Percentiles rank a stretch among this genome's conserved stretches.
phyloP scores from a whole-genome alignment of 176 grass and related monocot genomes.

The Avena sativa region DNA sequence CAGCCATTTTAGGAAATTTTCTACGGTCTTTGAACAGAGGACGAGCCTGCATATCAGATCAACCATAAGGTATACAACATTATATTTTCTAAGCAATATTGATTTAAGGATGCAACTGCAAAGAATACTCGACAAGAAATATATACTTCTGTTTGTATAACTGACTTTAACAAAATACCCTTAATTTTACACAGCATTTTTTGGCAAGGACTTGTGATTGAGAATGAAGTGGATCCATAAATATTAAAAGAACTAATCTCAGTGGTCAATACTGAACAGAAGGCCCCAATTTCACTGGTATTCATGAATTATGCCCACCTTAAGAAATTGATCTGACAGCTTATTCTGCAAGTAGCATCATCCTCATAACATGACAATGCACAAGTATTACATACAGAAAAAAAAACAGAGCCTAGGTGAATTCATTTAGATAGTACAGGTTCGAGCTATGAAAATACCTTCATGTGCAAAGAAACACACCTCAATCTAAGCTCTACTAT shows the following conservation, averaged over 20 bases:
- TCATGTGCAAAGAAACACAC: neutral
- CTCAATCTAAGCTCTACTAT: neutral
- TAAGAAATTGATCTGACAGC: conserved; percentile 3
- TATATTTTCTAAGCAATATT: neutral
- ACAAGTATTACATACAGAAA: neutral
- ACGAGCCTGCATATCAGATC: conserved; percentile 80
- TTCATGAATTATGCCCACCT: conserved; percentile 11
- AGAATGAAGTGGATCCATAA: conserved; percentile 1
- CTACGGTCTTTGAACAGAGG: conserved; percentile 94
- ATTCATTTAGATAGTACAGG: neutral
- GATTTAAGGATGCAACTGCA: conserved; percentile 35
- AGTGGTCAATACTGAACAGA: conserved; percentile 1
- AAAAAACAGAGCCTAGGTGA: neutral
- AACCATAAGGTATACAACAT: conserved; percentile 38
- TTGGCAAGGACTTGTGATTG: conserved; percentile 4
- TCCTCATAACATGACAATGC: neutral
- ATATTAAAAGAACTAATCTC: conserved; percentile 2
- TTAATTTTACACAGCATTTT: neutral
- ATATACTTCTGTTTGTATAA: neutral
- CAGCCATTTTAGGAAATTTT: conserved; percentile 96
- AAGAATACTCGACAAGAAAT: conserved; percentile 15
- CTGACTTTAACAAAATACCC: neutral
- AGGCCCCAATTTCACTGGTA: neutral
- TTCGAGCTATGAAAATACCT: neutral
- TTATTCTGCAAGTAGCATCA: neutral